Conservation (phyloP, 805 yeast genomes). For the Saccharomycopsis javanensis region DNA sequence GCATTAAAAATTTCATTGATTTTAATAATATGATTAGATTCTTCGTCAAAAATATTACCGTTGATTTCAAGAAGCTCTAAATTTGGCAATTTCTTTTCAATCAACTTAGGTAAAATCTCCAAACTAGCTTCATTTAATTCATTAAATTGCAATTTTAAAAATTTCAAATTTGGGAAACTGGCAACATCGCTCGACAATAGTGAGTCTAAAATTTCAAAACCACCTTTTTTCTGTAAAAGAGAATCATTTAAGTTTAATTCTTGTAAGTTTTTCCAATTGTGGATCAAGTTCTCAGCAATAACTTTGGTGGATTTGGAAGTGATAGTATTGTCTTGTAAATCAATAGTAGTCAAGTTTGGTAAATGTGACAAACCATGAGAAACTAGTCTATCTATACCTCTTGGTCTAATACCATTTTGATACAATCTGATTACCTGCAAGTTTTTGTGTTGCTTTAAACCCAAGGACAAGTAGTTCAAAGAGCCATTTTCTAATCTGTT, state of each 20-base stretch:
- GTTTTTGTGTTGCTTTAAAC: constrained; percentile 69
- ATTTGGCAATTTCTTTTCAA: constrained; percentile 46
- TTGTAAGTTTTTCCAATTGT: constrained; percentile 52
- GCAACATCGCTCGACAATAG: constrained; percentile 34
- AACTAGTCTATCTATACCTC: constrained; percentile 72
- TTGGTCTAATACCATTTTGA: constrained; percentile 96
- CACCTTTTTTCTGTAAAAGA: constrained; percentile 72
- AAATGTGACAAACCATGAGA: constrained; percentile 60
- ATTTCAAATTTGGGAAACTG: constrained; percentile 33
- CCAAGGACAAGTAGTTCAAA: constrained; percentile 71
- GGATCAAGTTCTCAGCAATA: constrained; percentile 48
- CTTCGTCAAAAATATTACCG: constrained; percentile 91
- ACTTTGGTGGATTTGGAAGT: constrained; percentile 58
- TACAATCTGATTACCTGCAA: constrained; percentile 70
- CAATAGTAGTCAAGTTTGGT: constrained; percentile 54
- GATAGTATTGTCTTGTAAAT: constrained; percentile 92
- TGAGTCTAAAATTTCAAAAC: constrained; percentile 42
- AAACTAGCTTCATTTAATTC: constrained; percentile 68
- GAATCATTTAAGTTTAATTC: constrained; percentile 89
- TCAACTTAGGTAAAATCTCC: constrained; percentile 44
- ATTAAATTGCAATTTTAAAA: constrained; percentile 74
- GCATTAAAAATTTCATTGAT: constrained; percentile 55
- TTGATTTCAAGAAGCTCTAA: constrained; percentile 70
- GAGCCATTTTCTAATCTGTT: constrained; percentile 96
- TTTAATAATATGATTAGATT: constrained; percentile 55